A percentile compares a stretch with the other conserved stretches of the same genome.
Evolutionary conservation across 2,329 filamentous ascomycete species (phyloP).

Genomic region (Fusarium gaditjirri): DNA sequence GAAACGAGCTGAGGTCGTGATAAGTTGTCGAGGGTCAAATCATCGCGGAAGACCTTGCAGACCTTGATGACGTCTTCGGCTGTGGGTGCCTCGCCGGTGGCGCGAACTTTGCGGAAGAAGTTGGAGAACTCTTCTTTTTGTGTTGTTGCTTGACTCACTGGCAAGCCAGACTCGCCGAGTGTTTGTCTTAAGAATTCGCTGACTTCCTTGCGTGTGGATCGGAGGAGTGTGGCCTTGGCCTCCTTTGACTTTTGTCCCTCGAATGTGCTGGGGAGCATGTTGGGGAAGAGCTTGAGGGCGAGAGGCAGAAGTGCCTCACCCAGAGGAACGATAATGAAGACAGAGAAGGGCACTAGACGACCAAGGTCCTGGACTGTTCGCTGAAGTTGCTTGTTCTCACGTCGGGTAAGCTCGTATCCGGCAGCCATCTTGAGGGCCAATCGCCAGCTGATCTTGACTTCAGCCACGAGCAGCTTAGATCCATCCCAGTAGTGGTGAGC

Average conservation of each 20-base stretch:
- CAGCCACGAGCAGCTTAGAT: constrained; percentile 90
- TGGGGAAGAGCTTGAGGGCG: constrained; percentile 94
- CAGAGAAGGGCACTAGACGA: constrained; percentile 92
- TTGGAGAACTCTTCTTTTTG: constrained; percentile 94
- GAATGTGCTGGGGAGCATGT: constrained; percentile 96
- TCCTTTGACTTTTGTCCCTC: constrained; percentile 93
- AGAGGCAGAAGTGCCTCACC: constrained; percentile 92
- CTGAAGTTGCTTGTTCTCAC: constrained; percentile 92
- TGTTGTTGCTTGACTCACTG: constrained; percentile 82
- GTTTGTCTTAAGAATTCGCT: constrained; percentile 90
- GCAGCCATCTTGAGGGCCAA: constrained; percentile 97
- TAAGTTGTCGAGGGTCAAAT: constrained; percentile 95
- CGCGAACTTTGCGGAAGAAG: constrained; percentile 96
- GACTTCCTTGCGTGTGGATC: constrained; percentile 91
- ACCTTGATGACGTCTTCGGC: constrained; percentile 96
- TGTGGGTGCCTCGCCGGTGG: constrained; percentile 90
- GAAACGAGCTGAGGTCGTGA: constrained; percentile 95
- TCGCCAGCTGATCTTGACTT: constrained; percentile 91
- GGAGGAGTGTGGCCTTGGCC: constrained; percentile 81
- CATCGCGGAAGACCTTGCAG: constrained; percentile 98
- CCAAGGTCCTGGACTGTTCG: constrained; percentile 94
- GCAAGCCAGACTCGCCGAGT: constrained; percentile 90
- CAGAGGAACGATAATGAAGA: constrained; percentile 97
- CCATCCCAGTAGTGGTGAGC: constrained; percentile 97
- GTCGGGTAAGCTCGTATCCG: constrained; percentile 93